Percentiles rank a stretch among this genome's conserved stretches.
These are phyloP conservation scores for Taiozyma onychis DNA, from an alignment of 1,139 yeast species.

Conservation along the genomic window DNA sequence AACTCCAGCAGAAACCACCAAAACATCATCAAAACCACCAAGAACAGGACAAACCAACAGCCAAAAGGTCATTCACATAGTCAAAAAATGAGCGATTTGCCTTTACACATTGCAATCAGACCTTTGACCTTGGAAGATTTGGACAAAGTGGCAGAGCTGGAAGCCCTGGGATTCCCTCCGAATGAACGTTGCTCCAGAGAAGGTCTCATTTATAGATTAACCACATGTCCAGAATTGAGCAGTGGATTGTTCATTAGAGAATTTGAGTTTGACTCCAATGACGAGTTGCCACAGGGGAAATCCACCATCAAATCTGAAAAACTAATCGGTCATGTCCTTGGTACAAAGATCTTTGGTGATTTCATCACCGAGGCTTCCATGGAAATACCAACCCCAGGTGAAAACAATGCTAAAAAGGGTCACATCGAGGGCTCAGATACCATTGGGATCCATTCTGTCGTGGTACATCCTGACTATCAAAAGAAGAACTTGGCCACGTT, in stretches of 20 bases:
- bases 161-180: slow-evolving; percentile 64
- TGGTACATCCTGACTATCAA: slow-evolving; percentile 72
- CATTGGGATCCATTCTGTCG: slow-evolving; percentile 81
- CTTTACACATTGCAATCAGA: slow-evolving; percentile 70
- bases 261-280: slow-evolving; percentile 34
- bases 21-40: background rate
- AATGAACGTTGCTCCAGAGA: slow-evolving; percentile 61
- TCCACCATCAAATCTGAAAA: slow-evolving; percentile 56
- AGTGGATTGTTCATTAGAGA: slow-evolving; percentile 81
- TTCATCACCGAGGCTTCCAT: slow-evolving; percentile 61
- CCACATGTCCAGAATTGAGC: slow-evolving; percentile 83
- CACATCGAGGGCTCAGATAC: slow-evolving; percentile 71
- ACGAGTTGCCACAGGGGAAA: slow-evolving; percentile 39
- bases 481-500: slow-evolving; percentile 79
- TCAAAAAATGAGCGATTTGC: slow-evolving; percentile 26
- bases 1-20: too few relatives aligned
- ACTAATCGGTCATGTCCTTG: slow-evolving; percentile 78
- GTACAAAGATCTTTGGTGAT: slow-evolving; percentile 60
- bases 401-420: slow-evolving; percentile 36
- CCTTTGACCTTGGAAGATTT: slow-evolving; percentile 73
- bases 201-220: slow-evolving; percentile 63
- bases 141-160: slow-evolving; percentile 55
- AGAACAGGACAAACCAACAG: background rate
- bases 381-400: slow-evolving; percentile 45
- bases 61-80: background rate